Evolutionary conservation across 139 green algal genomes (phyloP), one percentile per base, ranked within the genome.

Genomic region (Eudorina sp.): DNA sequence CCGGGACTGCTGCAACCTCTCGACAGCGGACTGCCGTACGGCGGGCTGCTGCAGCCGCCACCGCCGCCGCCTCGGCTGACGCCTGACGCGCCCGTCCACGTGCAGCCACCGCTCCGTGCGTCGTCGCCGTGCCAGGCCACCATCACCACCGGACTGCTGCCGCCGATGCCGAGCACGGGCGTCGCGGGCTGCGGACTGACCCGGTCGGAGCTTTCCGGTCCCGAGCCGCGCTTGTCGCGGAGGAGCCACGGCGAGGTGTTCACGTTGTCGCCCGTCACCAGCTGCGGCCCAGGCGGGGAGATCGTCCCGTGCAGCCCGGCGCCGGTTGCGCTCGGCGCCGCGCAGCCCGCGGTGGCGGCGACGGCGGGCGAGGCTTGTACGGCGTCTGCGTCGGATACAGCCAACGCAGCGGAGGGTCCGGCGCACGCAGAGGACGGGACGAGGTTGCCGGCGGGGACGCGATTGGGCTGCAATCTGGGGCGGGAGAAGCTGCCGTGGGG

Each of bases 231-330:
- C 18, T 40, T 70, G 3, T 13, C 55, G 36, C 53, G 77, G 23
- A 53, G 38, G 53, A 84, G 77, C 77, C 77, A 84, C 40, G 77
- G 77, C 5, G 77, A 84, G 53, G 77, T 84, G 8, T 72, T 53
- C 53, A 84, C 77, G 14, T 29, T 81, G 19, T 81, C 73, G 6
- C 73, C 73, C 38, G 45, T 81, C 1, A 29, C 73, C 38, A 81
- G 73, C n/a, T 62, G 73, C 5, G 73, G 25, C 7, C 45, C 23
- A 1, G 64, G 25, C n/a, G 73, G 73, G 5, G 73, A 81, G 45
- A 60, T 31, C 13, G 11, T 62, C 25, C 73, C 73, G 11, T 46
- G 45, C 46, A 81, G 73, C 46, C 73, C 73, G 34, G 73, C 73
- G 1, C 4, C 70, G 6, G n/a, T 8, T 41, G 45, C 8, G 73